phyloP scores from a whole-genome alignment of 441 rosid species.

The Dalechampia spathulata region DNA sequence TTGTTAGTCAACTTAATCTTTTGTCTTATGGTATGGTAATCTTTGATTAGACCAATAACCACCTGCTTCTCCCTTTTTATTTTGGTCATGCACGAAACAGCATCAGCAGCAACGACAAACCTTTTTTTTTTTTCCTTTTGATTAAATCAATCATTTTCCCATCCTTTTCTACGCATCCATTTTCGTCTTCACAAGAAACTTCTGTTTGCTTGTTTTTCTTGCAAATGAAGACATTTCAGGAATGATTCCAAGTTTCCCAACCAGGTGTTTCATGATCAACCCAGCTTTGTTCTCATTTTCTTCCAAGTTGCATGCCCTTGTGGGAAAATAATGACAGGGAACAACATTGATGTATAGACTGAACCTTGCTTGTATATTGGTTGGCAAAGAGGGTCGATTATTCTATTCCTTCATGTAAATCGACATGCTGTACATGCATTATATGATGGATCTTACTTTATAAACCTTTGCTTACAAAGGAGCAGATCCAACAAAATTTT shows the following conservation, averaged over 20 bases:
- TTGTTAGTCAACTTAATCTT: conserved; percentile 3
- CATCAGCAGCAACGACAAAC: not conserved
- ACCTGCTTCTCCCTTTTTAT: not conserved
- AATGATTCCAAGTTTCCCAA: conserved; percentile 10
- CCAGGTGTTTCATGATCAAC: not conserved
- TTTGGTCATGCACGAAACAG: conserved; percentile 21
- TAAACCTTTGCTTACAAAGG: too few relatives aligned
- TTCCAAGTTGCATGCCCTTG: too few relatives aligned
- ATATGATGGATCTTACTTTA: too few relatives aligned
- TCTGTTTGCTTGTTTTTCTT: not conserved
- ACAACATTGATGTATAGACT: too few relatives aligned
- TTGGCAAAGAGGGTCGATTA: too few relatives aligned
- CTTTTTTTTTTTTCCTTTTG: not conserved
- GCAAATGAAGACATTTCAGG: conserved; percentile 5
- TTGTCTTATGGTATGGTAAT: not conserved
- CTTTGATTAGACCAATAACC: conserved; percentile 27
- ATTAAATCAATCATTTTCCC: not conserved
- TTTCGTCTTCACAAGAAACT: not conserved
- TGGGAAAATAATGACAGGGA: too few relatives aligned
- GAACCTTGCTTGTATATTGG: too few relatives aligned
- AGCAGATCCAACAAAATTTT: conserved; percentile 8
- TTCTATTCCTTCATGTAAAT: too few relatives aligned
- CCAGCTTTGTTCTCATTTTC: too few relatives aligned
- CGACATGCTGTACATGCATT: too few relatives aligned
- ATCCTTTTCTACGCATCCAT: not conserved